These are phyloP conservation scores for Zasmidium citrigriseum DNA, from an alignment of 2,329 filamentous ascomycete genomes.

Conservation along the genomic window DNA sequence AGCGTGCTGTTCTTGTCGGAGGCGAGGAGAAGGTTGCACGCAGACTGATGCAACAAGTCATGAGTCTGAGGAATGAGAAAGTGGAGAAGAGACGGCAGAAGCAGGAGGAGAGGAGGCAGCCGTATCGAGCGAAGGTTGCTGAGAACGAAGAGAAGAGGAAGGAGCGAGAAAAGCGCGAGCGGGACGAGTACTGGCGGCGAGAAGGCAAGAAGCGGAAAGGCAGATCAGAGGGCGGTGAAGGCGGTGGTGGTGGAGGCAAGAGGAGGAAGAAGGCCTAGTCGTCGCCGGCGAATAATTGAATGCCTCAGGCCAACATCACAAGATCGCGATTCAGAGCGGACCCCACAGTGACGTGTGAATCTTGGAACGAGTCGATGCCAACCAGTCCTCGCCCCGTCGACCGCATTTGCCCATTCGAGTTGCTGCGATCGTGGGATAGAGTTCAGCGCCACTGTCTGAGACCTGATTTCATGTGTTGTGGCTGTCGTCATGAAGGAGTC, in stretches of 20 bases:
- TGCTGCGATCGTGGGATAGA: not conserved
- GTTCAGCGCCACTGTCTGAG: not conserved
- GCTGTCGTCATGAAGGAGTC: not conserved
- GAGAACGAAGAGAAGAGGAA: slow-evolving; percentile 82
- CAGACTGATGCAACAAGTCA: slow-evolving; percentile 88
- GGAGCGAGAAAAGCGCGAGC: slow-evolving; percentile 85
- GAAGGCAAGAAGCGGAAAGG: slow-evolving; percentile 80
- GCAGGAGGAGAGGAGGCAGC: slow-evolving; percentile 82
- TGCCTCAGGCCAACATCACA: not conserved
- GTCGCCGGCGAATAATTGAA: not conserved
- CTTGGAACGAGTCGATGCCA: not conserved
- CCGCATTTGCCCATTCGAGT: not conserved
- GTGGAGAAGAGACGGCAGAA: slow-evolving; percentile 77
- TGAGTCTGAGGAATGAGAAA: slow-evolving; percentile 87
- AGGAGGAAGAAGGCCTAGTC: slow-evolving; percentile 29
- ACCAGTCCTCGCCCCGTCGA: no score
- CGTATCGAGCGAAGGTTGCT: slow-evolving; percentile 79
- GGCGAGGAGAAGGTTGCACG: slow-evolving; percentile 85
- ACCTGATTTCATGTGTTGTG: not conserved
- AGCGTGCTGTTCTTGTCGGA: slow-evolving; percentile 83
- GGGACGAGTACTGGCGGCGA: slow-evolving; percentile 86
- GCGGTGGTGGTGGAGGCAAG: slow-evolving; percentile 37
- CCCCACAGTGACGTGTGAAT: not conserved
- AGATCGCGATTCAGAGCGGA: not conserved
- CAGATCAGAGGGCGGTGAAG: slow-evolving; percentile 53